Percentiles rank a stretch among this genome's conserved stretches.
Evolutionary conservation across 2,329 filamentous ascomycete species (phyloP).

Genomic region (Botrytis elliptica): DNA sequence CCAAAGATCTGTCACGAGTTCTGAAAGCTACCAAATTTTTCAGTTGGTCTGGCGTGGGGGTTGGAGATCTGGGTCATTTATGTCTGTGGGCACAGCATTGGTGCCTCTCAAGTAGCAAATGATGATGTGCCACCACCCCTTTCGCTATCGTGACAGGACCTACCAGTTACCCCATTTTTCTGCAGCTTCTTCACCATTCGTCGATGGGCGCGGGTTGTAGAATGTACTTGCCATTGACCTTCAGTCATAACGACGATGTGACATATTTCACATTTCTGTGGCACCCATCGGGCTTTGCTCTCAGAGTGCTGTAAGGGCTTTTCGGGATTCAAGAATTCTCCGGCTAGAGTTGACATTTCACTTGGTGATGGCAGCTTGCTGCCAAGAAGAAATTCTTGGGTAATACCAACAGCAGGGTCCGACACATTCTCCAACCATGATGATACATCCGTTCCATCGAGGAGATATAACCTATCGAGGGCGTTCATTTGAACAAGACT

Average conservation of each 20-base stretch:
- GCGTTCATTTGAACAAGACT: constrained; percentile 56
- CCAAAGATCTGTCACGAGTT: background rate
- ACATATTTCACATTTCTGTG: constrained; percentile 70
- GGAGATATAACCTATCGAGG: constrained; percentile 65
- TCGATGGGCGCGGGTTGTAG: constrained; percentile 46
- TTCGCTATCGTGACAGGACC: background rate
- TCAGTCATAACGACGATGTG: constrained; percentile 60
- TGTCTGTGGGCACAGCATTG: constrained; percentile 4
- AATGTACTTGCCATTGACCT: constrained; percentile 49
- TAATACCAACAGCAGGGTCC: constrained; percentile 61
- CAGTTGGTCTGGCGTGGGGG: background rate
- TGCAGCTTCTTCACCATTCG: constrained; percentile 32
- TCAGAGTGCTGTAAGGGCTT: constrained; percentile 43
- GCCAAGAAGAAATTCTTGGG: constrained; percentile 60
- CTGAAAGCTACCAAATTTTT: background rate
- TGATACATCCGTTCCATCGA: constrained; percentile 73
- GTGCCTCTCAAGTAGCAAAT: background rate
- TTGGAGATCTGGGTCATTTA: background rate
- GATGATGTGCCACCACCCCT: background rate
- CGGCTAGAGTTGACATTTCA: constrained; percentile 57
- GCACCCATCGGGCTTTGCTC: constrained; percentile 47
- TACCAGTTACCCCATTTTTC: constrained; percentile 1
- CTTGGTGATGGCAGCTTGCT: constrained; percentile 45
- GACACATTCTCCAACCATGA: constrained; percentile 65
- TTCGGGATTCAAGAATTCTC: constrained; percentile 56